A percentile compares a stretch with the other conserved stretches of the same genome.
phyloP scores from a whole-genome alignment of 208 protist genomes.

The Crithidia bombi region DNA sequence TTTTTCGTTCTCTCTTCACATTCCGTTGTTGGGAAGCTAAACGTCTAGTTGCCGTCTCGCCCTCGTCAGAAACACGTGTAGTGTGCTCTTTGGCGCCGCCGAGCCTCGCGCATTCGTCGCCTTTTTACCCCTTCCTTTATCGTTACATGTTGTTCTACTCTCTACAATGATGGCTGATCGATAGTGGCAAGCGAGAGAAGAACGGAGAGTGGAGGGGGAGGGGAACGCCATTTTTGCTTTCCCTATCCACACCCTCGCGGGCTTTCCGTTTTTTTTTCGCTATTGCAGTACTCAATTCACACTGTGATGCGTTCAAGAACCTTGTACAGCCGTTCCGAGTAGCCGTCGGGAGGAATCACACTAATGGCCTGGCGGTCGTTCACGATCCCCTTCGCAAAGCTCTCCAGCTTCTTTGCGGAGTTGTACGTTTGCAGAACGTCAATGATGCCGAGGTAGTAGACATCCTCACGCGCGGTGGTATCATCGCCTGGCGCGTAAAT shows the following conservation, averaged over 20 bases:
- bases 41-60: too few species aligned
- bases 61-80: too few species aligned
- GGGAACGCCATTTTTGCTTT: background rate
- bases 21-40: too few species aligned
- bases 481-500: conserved; percentile 73
- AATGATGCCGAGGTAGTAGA: conserved; percentile 94
- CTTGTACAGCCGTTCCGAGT: conserved; percentile 80
- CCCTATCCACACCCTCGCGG: background rate
- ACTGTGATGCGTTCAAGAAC: conserved; percentile 79
- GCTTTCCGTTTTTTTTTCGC: background rate
- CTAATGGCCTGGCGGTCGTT: conserved; percentile 79
- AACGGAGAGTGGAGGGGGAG: too few species aligned
- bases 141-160: too few species aligned
- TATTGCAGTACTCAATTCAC: conserved; percentile 21
- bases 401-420: conserved; percentile 83
- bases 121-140: too few species aligned
- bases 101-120: too few species aligned
- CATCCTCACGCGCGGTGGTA: conserved; percentile 76
- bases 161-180: too few species aligned
- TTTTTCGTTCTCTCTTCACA: too few species aligned
- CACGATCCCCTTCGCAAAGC: conserved; percentile 83
- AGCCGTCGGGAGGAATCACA: conserved; percentile 85
- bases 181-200: too few species aligned
- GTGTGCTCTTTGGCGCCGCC: too few species aligned
- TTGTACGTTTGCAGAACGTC: conserved; percentile 94